Conservation (phyloP, 2,329 filamentous ascomycete genomes). For the Colletotrichum eremochloae region DNA sequence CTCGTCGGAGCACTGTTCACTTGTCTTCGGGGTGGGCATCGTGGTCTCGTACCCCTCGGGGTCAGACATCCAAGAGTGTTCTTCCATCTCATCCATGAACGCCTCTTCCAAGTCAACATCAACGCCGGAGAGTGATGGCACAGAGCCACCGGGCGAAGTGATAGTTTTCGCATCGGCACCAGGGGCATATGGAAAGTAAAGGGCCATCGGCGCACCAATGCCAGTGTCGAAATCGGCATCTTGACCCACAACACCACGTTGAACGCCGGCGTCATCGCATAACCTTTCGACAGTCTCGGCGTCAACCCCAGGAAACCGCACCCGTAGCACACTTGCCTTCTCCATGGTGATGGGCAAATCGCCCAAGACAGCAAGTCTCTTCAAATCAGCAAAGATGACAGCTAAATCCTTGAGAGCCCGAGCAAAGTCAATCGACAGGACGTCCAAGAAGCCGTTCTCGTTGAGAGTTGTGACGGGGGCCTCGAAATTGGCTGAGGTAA, state of each 20-base stretch:
- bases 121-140: conserved; percentile 57
- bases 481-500: conserved; percentile 61
- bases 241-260: conserved; percentile 82
- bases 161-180: conserved; percentile 52
- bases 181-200: conserved; percentile 90
- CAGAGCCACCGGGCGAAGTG: conserved; percentile 63
- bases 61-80: conserved; percentile 64
- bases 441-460: conserved; percentile 85
- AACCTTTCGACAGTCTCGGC: conserved; percentile 83
- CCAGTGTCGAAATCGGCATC: conserved; percentile 79
- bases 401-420: conserved; percentile 87
- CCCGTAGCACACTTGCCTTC: conserved; percentile 73
- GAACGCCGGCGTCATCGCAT: conserved; percentile 88
- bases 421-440: conserved; percentile 89
- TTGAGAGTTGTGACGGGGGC: conserved; percentile 74
- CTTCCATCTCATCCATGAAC: conserved; percentile 58
- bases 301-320: conserved; percentile 94
- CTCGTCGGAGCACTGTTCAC: conserved; percentile 60
- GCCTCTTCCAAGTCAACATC: conserved; percentile 54
- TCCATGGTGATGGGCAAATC: conserved; percentile 86
- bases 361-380: conserved; percentile 80
- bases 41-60: conserved; percentile 64
- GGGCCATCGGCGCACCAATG: conserved; percentile 78
- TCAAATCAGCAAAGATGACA: conserved; percentile 83
- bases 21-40: conserved; percentile 58